Percentiles rank a stretch among this genome's conserved stretches.
phyloP scores from a whole-genome alignment of 305 asterid species.

The Salvia sclarea region DNA sequence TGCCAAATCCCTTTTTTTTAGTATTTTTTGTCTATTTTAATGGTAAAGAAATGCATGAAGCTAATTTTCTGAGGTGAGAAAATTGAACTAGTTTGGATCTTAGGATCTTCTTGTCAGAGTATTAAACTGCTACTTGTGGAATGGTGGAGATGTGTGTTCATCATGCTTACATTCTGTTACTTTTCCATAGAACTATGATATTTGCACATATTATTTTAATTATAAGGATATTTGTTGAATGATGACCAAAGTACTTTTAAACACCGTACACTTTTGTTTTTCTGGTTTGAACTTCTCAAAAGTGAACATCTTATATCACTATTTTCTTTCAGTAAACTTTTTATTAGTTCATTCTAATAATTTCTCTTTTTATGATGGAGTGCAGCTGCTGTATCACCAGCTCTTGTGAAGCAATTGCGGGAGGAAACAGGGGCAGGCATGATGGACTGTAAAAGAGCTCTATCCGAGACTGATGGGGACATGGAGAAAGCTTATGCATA shows the following conservation, averaged over 20 bases:
- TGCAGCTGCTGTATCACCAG: slow-evolving; percentile 75
- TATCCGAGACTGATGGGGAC: slow-evolving; percentile 81
- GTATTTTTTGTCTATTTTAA: not conserved
- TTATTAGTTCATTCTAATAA: not conserved
- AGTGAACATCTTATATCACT: not conserved
- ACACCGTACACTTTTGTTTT: not conserved
- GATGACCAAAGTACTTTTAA: slow-evolving; percentile 5
- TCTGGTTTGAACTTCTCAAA: slow-evolving; percentile 4
- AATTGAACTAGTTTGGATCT: slow-evolving; percentile 16
- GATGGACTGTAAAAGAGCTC: slow-evolving; percentile 98
- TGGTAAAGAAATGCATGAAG: not conserved
- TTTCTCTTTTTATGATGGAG: slow-evolving; percentile 22
- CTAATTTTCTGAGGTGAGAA: not conserved
- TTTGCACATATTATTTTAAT: not conserved
- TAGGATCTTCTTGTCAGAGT: not conserved
- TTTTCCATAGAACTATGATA: not conserved
- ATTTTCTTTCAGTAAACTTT: not conserved
- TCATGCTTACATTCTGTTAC: not conserved
- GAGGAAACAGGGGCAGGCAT: slow-evolving; percentile 97
- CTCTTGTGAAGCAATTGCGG: slow-evolving; percentile 89
- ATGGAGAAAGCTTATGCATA: slow-evolving; percentile 70
- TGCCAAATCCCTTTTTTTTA: slow-evolving; percentile 16
- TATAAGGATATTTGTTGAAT: not conserved
- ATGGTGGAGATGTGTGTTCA: not conserved
- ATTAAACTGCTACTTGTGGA: not conserved